A percentile compares a stretch with the other conserved stretches of the same genome.
These are phyloP conservation scores for Pelargonium nanum DNA, from an alignment of 345 rosid genomes.

Conservation along the genomic window DNA sequence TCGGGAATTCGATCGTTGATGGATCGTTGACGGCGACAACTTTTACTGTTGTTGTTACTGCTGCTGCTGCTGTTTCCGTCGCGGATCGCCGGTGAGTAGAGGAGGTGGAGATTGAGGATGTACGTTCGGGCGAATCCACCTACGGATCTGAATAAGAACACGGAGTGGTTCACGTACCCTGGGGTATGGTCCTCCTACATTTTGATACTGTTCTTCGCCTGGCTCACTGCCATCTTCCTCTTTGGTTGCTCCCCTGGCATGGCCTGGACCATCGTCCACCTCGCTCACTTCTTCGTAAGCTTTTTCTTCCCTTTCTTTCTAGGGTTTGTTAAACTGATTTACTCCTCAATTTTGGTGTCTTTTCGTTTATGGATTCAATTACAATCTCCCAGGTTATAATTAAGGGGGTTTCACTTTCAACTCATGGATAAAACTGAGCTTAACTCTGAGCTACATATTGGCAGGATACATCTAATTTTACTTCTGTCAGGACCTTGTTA, in stretches of 20 bases:
- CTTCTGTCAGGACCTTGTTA: no score
- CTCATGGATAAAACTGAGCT: no score
- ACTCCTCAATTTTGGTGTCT: neutral
- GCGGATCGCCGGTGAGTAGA: neutral
- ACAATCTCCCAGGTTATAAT: no score
- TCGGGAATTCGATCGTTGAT: no score
- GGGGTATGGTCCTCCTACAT: constrained; percentile 82
- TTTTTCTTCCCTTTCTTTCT: constrained; percentile 10
- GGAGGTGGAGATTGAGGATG: constrained; percentile 13
- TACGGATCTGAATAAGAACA: constrained; percentile 79
- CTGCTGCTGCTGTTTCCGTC: neutral
- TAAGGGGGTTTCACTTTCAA: no score
- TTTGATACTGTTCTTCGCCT: constrained; percentile 56
- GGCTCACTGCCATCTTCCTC: constrained; percentile 63
- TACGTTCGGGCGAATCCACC: constrained; percentile 65
- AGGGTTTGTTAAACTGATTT: constrained; percentile 21
- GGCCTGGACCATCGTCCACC: constrained; percentile 83
- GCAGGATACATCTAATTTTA: no score
- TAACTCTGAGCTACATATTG: no score
- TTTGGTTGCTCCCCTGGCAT: constrained; percentile 62
- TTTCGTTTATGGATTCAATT: no score
- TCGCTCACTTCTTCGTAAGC: constrained; percentile 50
- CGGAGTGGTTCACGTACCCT: constrained; percentile 22
- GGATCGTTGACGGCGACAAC: no score
- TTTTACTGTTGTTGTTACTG: neutral